Evolutionary conservation across 257 asterid species (phyloP).

Genomic region (Solanum tacnaense): DNA sequence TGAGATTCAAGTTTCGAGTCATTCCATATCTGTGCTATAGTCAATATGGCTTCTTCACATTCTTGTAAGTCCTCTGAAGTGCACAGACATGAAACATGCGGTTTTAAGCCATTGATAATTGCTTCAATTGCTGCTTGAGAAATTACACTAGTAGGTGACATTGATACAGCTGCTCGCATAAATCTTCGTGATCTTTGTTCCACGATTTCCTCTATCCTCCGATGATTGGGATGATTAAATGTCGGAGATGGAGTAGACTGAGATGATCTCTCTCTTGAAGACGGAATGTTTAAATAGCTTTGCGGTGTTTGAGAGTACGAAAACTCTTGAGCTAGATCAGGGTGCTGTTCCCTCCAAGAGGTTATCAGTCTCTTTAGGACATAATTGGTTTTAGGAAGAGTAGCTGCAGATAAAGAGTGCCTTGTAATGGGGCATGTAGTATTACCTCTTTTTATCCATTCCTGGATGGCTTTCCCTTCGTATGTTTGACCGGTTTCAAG

Average conservation of each 20-base stretch:
- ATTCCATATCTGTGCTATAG: conserved; percentile 47
- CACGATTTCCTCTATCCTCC: conserved; percentile 17
- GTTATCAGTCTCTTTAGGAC: conserved; percentile 70
- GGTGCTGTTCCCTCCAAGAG: conserved; percentile 81
- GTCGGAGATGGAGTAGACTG: conserved; percentile 16
- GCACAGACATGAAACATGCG: conserved; percentile 56
- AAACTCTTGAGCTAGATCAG: conserved; percentile 62
- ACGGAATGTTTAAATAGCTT: conserved; percentile 15
- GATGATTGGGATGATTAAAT: conserved; percentile 8
- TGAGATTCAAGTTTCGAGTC: conserved; percentile 46
- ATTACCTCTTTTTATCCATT: conserved; percentile 81
- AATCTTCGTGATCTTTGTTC: conserved; percentile 47
- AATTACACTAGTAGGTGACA: conserved; percentile 52
- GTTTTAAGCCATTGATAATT: conserved; percentile 45
- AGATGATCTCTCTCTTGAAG: conserved; percentile 19
- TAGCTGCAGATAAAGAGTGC: conserved; percentile 63
- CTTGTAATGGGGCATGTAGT: conserved; percentile 79
- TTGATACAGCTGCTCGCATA: conserved; percentile 32
- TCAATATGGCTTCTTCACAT: conserved; percentile 57
- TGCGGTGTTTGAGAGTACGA: conserved; percentile 45
- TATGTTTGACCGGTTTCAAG: conserved; percentile 88
- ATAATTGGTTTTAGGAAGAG: conserved; percentile 71
- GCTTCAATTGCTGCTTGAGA: conserved; percentile 62
- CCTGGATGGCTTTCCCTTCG: conserved; percentile 82
- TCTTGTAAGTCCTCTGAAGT: conserved; percentile 70